These are phyloP conservation scores for Colletotrichum sansevieriae DNA, from an alignment of 2,329 filamentous ascomycete genomes.

Conservation along the genomic window DNA sequence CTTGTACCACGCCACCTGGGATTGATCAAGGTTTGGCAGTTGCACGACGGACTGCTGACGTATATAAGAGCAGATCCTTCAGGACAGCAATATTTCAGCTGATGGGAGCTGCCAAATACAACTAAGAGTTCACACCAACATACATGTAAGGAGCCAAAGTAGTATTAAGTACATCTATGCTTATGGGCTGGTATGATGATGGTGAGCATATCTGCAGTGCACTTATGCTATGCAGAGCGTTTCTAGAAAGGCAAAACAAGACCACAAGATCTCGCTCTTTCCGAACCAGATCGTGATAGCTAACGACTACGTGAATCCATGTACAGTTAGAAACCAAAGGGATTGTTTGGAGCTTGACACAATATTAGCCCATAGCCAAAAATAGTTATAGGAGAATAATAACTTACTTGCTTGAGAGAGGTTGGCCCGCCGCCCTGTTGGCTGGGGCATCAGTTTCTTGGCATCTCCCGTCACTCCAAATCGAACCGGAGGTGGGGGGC, in stretches of 20 bases:
- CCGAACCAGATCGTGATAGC: neutral
- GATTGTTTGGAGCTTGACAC: conserved; percentile 63
- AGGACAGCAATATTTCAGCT: no score
- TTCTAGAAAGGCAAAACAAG: conserved; percentile 30
- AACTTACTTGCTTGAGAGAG: conserved; percentile 95
- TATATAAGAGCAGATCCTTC: no score
- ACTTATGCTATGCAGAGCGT: conserved; percentile 35
- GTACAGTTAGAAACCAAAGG: conserved; percentile 62
- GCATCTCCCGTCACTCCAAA: conserved; percentile 83
- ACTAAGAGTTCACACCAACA: neutral
- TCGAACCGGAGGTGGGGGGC: conserved; percentile 85
- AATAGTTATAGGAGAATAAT: neutral
- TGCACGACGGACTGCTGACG: no score
- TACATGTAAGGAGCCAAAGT: conserved; percentile 9
- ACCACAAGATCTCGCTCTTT: conserved; percentile 21
- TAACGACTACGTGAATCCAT: conserved; percentile 9
- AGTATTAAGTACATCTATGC: conserved; percentile 38
- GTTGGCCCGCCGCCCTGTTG: conserved; percentile 91
- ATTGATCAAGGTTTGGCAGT: no score
- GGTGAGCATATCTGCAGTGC: conserved; percentile 15
- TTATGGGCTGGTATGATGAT: conserved; percentile 25
- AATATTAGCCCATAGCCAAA: conserved; percentile 38
- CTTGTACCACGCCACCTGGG: no score
- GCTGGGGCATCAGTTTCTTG: conserved; percentile 85
- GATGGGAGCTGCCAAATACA: neutral